A percentile compares a stretch with the other conserved stretches of the same genome.
Evolutionary conservation across 345 rosid genomes (phyloP).

Genomic region (Pseudoturritis turrita): DNA sequence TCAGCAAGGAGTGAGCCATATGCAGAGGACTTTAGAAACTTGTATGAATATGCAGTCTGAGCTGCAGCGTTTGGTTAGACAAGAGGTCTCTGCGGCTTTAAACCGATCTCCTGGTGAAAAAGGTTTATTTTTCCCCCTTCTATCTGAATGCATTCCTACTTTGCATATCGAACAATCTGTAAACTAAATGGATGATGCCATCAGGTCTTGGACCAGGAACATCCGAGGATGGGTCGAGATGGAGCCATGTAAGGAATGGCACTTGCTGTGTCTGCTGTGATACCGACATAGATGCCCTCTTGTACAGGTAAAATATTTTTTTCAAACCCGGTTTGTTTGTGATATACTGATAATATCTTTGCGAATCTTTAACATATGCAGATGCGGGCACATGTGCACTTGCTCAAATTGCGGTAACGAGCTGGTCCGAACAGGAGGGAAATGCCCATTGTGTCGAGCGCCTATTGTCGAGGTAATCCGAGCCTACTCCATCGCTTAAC

Average conservation of each 20-base stretch:
- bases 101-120: constrained; percentile 51
- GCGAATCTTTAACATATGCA: constrained; percentile 11
- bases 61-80: constrained; percentile 67
- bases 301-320: constrained; percentile 47
- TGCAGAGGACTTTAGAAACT: constrained; percentile 82
- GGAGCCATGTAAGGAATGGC: constrained; percentile 75
- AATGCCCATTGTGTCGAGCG: constrained; percentile 75
- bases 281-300: constrained; percentile 59
- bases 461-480: constrained; percentile 72
- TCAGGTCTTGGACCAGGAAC: constrained; percentile 51
- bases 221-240: constrained; percentile 64
- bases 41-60: constrained; percentile 90
- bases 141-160: not conserved
- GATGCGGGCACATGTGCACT: constrained; percentile 88
- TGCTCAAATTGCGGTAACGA: constrained; percentile 77
- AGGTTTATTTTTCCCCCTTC: constrained; percentile 28
- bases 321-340: constrained; percentile 13
- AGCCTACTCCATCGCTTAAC: constrained; percentile 68
- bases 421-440: constrained; percentile 63
- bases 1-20: constrained; percentile 81
- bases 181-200: not conserved
- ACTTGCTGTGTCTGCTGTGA: constrained; percentile 78
- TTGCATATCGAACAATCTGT: not conserved
- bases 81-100: constrained; percentile 83
- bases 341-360: not conserved